phyloP scores from a whole-genome alignment of 768 basidiomycete species.

The Paxillus rubicundulus region DNA sequence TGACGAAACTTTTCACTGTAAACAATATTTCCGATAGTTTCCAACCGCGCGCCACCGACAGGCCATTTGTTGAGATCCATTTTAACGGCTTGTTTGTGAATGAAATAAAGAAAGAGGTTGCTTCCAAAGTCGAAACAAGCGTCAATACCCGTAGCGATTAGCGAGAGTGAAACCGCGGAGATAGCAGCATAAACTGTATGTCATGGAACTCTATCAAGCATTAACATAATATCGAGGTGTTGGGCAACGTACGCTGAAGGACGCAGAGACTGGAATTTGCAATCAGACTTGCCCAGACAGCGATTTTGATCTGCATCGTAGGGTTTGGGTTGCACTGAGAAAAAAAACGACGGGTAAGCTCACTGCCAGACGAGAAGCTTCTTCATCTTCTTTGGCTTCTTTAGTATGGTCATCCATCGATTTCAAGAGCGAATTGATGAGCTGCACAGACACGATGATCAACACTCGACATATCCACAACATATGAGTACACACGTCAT shows the following conservation, averaged over 20 bases:
- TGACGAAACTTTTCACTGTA: conserved; percentile 51
- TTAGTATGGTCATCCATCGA: conserved; percentile 86
- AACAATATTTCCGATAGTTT: conserved; percentile 86
- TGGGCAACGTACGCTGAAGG: conserved; percentile 53
- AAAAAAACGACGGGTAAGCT: conserved; percentile 19
- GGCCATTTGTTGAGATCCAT: conserved; percentile 90
- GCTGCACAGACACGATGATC: conserved; percentile 41
- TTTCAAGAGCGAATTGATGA: conserved; percentile 85
- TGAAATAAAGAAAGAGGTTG: conserved; percentile 75
- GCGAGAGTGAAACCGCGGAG: conserved; percentile 76
- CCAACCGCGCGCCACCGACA: conserved; percentile 83
- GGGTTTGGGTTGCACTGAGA: neutral
- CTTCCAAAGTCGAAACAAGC: conserved; percentile 82
- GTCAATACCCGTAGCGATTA: conserved; percentile 89
- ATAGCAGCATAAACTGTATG: conserved; percentile 85
- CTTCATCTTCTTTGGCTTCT: conserved; percentile 72
- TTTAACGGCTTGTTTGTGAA: conserved; percentile 67
- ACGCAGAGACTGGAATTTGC: conserved; percentile 72
- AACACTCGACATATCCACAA: neutral
- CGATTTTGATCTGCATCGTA: conserved; percentile 71
- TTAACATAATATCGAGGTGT: conserved; percentile 16
- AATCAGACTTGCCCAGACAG: conserved; percentile 78
- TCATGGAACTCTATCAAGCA: neutral
- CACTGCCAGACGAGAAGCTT: conserved; percentile 65
- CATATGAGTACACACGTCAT: conserved; percentile 48